Percentiles rank a stretch among this genome's conserved stretches.
These are phyloP conservation scores for Pulveroboletus sp. DNA, from an alignment of 768 basidiomycete species.

Conservation along the genomic window DNA sequence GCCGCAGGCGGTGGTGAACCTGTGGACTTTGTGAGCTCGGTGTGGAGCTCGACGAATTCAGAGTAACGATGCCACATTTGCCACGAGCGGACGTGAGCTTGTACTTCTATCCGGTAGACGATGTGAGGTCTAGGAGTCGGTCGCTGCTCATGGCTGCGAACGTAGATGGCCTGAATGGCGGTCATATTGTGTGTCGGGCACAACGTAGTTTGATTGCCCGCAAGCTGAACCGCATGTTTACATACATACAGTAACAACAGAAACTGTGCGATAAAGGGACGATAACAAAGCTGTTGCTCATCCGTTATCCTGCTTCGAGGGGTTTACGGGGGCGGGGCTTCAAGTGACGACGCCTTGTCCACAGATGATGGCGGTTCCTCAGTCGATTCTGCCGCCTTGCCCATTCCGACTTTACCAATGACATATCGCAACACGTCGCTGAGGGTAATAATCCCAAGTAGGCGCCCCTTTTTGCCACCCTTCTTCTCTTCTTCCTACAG, in stretches of 20 bases:
- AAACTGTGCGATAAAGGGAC: constrained; percentile 2
- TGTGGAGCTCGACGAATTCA: constrained; percentile 85
- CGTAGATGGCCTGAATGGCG: constrained; percentile 72
- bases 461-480: constrained; percentile 77
- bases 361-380: constrained; percentile 22
- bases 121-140: constrained; percentile 68
- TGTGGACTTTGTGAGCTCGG: constrained; percentile 74
- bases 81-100: constrained; percentile 89
- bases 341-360: constrained; percentile 14
- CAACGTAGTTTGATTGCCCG: constrained; percentile 3
- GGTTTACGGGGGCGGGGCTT: constrained; percentile 15
- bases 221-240: constrained; percentile 1
- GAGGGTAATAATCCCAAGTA: constrained; percentile 83
- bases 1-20: constrained; percentile 70
- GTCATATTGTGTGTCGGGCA: constrained; percentile 40
- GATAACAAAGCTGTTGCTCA: neutral
- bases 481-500: constrained; percentile 70
- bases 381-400: constrained; percentile 37
- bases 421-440: constrained; percentile 85
- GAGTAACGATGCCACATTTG: constrained; percentile 92
- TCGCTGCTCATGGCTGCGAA: constrained; percentile 67
- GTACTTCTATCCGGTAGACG: constrained; percentile 79
- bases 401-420: constrained; percentile 59
- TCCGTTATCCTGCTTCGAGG: neutral
- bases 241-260: constrained; percentile 14